These are phyloP conservation scores for Fomitopsis pulvina DNA, from an alignment of 768 basidiomycete species.

Conservation along the genomic window DNA sequence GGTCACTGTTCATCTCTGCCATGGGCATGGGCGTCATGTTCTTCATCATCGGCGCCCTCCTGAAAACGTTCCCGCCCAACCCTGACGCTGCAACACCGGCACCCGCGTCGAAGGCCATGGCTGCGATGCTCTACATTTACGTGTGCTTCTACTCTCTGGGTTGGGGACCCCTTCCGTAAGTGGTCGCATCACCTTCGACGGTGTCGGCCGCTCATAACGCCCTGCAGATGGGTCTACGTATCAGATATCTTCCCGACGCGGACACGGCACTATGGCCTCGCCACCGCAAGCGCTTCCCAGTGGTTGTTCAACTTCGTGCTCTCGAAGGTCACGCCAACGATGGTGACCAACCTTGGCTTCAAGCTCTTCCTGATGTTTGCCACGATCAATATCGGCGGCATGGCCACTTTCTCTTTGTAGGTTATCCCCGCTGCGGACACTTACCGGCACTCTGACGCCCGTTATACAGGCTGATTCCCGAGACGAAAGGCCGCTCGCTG, in stretches of 20 bases:
- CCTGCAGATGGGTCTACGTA: slow-evolving; percentile 39
- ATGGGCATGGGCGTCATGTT: slow-evolving; percentile 75
- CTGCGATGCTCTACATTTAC: slow-evolving; percentile 80
- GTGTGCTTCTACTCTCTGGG: slow-evolving; percentile 87
- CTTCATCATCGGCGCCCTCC: slow-evolving; percentile 79
- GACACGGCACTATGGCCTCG: slow-evolving; percentile 75
- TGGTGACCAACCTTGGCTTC: slow-evolving; percentile 56
- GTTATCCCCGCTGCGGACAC: background rate
- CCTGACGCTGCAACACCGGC: slow-evolving; percentile 27
- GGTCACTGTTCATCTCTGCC: slow-evolving; percentile 65
- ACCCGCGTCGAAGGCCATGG: slow-evolving; percentile 68
- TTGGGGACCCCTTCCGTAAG: slow-evolving; percentile 67
- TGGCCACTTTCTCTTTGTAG: slow-evolving; percentile 46
- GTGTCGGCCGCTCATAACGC: background rate
- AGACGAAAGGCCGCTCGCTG: slow-evolving; percentile 35
- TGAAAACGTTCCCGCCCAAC: slow-evolving; percentile 69
- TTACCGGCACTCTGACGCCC: slow-evolving; percentile 27
- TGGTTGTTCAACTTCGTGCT: slow-evolving; percentile 82
- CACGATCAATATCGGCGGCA: slow-evolving; percentile 64
- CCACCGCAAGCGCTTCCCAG: slow-evolving; percentile 69
- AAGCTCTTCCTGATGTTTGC: slow-evolving; percentile 78
- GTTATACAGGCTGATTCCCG: slow-evolving; percentile 28
- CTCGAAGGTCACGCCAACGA: slow-evolving; percentile 60
- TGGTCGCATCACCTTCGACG: slow-evolving; percentile 17
- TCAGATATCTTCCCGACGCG: slow-evolving; percentile 85